Conservation (phyloP, 1,284 basidiomycete species). For the Ceratobasidium theobromae region DNA sequence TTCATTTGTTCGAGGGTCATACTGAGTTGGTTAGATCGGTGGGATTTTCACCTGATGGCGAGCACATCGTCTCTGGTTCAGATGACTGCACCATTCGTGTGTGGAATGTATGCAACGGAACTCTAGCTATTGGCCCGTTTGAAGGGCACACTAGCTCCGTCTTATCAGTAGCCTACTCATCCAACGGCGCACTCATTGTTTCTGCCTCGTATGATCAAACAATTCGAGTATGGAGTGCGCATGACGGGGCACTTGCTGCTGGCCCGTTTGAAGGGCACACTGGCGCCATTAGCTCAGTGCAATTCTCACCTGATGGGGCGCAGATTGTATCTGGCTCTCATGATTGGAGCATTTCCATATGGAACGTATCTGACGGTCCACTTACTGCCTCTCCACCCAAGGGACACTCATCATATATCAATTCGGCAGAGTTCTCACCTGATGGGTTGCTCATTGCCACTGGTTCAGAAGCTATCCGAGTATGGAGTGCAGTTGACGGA, state of each 20-base stretch:
- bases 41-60: not conserved
- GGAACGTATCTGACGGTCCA: conserved; percentile 14
- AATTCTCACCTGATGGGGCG: conserved; percentile 30
- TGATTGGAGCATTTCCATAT: conserved; percentile 27
- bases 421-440: not conserved
- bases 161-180: not conserved
- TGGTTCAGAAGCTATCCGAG: not conserved
- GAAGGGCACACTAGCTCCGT: not conserved
- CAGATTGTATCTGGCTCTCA: conserved; percentile 19
- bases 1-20: not conserved
- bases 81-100: not conserved
- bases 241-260: not conserved
- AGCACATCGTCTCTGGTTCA: not conserved
- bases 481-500: too few species aligned
- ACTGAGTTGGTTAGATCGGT: not conserved
- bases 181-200: not conserved
- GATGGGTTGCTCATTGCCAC: not conserved
- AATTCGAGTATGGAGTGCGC: not conserved
- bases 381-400: not conserved
- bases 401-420: too few species aligned
- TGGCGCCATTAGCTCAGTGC: too few species aligned
- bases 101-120: not conserved
- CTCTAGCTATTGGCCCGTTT: not conserved
- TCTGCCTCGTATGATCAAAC: not conserved
- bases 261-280: too few species aligned